Evolutionary conservation across 257 asterid species (phyloP).

Genomic region (Fraxinus quadrangulata): DNA sequence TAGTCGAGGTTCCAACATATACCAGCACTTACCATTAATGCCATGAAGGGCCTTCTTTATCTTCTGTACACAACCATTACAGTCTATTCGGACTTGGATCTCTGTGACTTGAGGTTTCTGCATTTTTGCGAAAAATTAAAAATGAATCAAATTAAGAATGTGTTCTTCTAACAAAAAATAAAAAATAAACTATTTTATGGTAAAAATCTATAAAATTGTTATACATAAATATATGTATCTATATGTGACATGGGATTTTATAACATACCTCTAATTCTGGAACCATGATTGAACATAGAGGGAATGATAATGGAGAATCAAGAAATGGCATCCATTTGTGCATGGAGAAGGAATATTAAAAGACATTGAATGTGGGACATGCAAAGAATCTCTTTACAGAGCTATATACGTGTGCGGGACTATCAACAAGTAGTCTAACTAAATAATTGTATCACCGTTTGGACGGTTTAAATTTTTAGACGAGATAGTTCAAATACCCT

Average conservation of each 20-base stretch:
- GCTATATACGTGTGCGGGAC: background rate
- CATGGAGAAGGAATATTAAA: constrained; percentile 68
- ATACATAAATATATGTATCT: background rate
- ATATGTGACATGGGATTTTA: background rate
- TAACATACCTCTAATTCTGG: constrained; percentile 55
- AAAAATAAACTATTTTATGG: background rate
- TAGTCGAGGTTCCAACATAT: background rate
- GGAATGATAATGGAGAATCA: constrained; percentile 48
- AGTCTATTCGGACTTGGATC: constrained; percentile 78
- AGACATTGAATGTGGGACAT: constrained; percentile 74
- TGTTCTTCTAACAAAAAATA: background rate
- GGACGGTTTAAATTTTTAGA: no score
- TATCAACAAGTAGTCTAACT: background rate
- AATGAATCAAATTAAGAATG: constrained; percentile 1
- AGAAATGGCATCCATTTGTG: constrained; percentile 55
- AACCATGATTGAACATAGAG: constrained; percentile 34
- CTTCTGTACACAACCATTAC: constrained; percentile 86
- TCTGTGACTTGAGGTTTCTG: constrained; percentile 71
- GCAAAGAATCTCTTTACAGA: constrained; percentile 61
- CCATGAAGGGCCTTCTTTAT: constrained; percentile 78
- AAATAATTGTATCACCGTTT: no score
- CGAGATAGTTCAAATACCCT: background rate
- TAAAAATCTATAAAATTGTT: background rate
- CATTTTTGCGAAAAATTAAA: constrained; percentile 22
- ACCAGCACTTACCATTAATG: constrained; percentile 50